These are phyloP conservation scores for Whalleya microplaca DNA, from an alignment of 2,329 filamentous ascomycete genomes.

Conservation along the genomic window DNA sequence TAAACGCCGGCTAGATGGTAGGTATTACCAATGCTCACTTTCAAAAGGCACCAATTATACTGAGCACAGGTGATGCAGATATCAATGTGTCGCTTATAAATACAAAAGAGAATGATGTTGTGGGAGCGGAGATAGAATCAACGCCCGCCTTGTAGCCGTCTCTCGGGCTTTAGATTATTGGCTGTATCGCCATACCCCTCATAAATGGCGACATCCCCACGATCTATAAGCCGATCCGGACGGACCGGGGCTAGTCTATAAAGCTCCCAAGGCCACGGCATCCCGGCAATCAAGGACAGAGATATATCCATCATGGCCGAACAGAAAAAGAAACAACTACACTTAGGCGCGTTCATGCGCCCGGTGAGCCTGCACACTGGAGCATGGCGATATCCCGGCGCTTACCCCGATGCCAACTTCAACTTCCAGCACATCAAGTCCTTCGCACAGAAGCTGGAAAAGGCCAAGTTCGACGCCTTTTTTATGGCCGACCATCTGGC, in stretches of 20 bases:
- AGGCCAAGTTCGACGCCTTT: constrained; percentile 59
- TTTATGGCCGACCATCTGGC: constrained; percentile 61
- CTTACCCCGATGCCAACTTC: constrained; percentile 62
- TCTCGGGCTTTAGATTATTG: constrained; percentile 6
- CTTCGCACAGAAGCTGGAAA: constrained; percentile 58
- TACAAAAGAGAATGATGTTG: constrained; percentile 22
- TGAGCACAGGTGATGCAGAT: background rate
- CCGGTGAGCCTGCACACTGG: constrained; percentile 60
- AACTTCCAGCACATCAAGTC: constrained; percentile 55
- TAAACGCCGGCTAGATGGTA: no score
- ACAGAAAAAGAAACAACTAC: constrained; percentile 43
- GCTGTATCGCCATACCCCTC: constrained; percentile 27
- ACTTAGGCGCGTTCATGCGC: constrained; percentile 63
- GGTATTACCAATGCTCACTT: no score
- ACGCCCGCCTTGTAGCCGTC: constrained; percentile 1
- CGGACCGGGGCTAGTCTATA: constrained; percentile 8
- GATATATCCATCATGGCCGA: constrained; percentile 21
- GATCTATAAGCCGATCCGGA: constrained; percentile 15
- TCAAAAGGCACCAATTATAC: no score
- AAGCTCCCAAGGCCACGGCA: constrained; percentile 10
- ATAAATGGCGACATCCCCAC: constrained; percentile 26
- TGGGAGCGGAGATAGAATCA: constrained; percentile 1
- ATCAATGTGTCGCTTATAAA: constrained; percentile 2
- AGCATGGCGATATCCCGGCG: constrained; percentile 59
- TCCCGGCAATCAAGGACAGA: background rate